Evolutionary conservation across 2,329 filamentous ascomycete species (phyloP).

Genomic region (Penicillium sp.): DNA sequence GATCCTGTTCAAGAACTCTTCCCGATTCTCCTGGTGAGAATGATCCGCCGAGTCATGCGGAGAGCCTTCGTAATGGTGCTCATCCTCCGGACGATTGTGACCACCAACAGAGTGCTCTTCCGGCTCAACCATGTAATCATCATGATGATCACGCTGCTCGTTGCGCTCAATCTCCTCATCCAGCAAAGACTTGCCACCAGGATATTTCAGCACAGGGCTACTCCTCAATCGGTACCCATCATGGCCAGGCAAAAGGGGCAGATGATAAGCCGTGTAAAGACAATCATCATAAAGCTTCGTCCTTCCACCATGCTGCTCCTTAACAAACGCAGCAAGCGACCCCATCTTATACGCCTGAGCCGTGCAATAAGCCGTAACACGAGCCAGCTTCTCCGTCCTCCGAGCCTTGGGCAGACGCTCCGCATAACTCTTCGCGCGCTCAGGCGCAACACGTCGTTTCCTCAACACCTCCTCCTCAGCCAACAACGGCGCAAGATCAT

Average conservation of each 20-base stretch:
- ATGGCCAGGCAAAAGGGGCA: conserved; percentile 80
- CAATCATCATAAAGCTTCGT: conserved; percentile 99
- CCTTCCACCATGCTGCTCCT: conserved; percentile 82
- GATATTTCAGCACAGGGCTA: conserved; percentile 87
- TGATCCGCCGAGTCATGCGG: conserved; percentile 13
- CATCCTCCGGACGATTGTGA: conserved; percentile 32
- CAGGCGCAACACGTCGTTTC: conserved; percentile 51
- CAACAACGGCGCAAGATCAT: conserved; percentile 50
- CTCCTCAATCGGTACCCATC: conserved; percentile 88
- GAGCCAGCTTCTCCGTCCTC: conserved; percentile 80
- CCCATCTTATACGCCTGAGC: conserved; percentile 91
- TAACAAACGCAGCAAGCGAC: conserved; percentile 83
- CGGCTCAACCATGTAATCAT: conserved; percentile 78
- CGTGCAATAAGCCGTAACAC: conserved; percentile 94
- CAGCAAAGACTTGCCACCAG: conserved; percentile 86
- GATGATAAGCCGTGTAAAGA: conserved; percentile 90
- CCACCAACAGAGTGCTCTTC: conserved; percentile 49
- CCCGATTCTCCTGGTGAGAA: conserved; percentile 8
- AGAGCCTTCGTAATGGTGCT: conserved; percentile 25
- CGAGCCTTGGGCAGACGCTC: conserved; percentile 88
- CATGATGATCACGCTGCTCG: conserved; percentile 83
- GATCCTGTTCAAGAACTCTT: conserved; percentile 14
- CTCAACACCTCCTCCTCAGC: conserved; percentile 64
- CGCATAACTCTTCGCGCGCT: conserved; percentile 82
- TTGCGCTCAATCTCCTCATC: conserved; percentile 96